Base-by-base conservation (phyloP, 768 basidiomycete genomes). In the Trametes maxima region DNA sequence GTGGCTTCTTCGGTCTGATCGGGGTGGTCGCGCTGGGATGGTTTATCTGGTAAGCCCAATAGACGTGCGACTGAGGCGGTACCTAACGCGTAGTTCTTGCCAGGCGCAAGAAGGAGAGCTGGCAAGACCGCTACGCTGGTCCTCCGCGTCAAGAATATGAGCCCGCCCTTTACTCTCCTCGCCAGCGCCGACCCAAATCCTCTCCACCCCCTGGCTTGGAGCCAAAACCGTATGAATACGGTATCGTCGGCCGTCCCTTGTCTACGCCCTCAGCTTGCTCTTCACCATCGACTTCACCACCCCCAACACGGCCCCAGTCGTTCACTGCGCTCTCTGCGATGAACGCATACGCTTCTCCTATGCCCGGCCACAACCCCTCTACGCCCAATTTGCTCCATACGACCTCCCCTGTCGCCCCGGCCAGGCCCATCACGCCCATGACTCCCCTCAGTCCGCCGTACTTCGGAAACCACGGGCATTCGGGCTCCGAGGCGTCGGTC, bases 161-260 rank as follows among this genome's bases (percentile, higher is more conserved):
- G 39, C 50, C 57, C 12, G 14, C 54, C 24, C 39, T 50, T 1
- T 48, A 59, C 35, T 47, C 56, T 2, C 21, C 47, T 1, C 40
- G 52, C n/a, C 35, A 40, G n/a, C 61, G 39, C 4, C 58, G 43
- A 16, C 24, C 28, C 5, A 39, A 40, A 12, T 50, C 50, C 21
- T 62, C 61, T 2, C 43, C 64, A 13, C 60, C 61, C 21, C 60
- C 57, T 17, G 75, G 76, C 42, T 71, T 74, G 28, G 78, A 80
- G 48, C 84, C 83, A 5, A 80, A 75, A 68, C 85, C 86, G 22
- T 88, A 88, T 67, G 78, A 84, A 65, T 88, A 88, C 63, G 86
- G 85, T 17, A 76, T 83, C 43, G 81, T 88, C 24, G 87, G 86
- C 3, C 62, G 62, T 3, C 62, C 63, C 3, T 51, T 55, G 8